Base-by-base conservation (phyloP, 108 stramenopile species). In the Asterionellopsis glacialis region DNA sequence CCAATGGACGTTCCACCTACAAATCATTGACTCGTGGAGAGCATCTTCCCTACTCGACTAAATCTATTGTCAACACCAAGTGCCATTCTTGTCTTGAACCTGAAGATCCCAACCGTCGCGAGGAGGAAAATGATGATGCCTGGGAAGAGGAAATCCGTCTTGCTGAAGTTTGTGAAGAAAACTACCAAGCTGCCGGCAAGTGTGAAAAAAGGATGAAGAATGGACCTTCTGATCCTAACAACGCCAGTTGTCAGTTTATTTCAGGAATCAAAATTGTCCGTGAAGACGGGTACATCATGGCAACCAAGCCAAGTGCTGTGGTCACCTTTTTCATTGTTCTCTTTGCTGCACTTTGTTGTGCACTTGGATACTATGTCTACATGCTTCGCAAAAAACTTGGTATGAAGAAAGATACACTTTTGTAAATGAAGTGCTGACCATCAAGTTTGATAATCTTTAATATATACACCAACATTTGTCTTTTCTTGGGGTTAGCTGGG, bases 231-330 rank as follows among this genome's bases (percentile, higher is more conserved):
- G 33, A 69, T 44, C 57, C 76, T 55, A 89, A 89, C 72, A 67
- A 82, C 51, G 73, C 79, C 48, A 87, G 79, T 15, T 92, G 91
- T 72, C 81, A 68, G 60, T 92, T 83, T 74, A 87, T 92, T 67
- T 54, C 76, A 41, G 91, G 91, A 44, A 86, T 92, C 72, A 83
- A 79, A 66, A 81, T 89, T 50, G 70, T 76, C 13, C 69, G 84
- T 24, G 75, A 74, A 59, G 80, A 88, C 51, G 91, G 91, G 43
- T 65, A 74, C 59, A 57, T 84, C 52, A 54, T 76, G 12, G 45
- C 16, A 16, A 67, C 75, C 58, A 81, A 81, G 65, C 41, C 67
- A 16, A 70, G 57, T 56, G 70, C 67, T 33, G 54, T 58, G 24
- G 62, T 75, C 1, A 81, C 74, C 22, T 54, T 64, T 39, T 79